Conservation (phyloP, 768 basidiomycete genomes). For the Grammothele lineata region DNA sequence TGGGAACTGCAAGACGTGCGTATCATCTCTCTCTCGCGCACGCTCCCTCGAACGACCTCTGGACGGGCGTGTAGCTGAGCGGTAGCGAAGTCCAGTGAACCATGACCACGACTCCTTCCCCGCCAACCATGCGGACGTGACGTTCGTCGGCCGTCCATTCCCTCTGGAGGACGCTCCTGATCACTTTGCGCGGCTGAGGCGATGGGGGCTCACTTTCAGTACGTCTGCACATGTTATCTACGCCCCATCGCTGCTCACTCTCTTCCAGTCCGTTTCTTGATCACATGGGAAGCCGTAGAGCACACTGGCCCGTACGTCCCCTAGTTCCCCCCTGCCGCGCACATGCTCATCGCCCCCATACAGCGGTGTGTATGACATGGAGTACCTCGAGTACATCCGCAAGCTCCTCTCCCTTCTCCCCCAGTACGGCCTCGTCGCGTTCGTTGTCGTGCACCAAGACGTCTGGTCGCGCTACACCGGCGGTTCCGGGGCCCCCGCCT, state of each 20-base stretch:
- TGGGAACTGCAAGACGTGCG: constrained; percentile 79
- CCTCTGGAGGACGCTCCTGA: constrained; percentile 84
- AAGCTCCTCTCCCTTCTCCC: constrained; percentile 65
- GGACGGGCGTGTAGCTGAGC: constrained; percentile 8
- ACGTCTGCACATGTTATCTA: constrained; percentile 23
- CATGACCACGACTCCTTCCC: constrained; percentile 69
- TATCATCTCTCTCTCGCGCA: constrained; percentile 13
- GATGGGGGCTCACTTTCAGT: constrained; percentile 91
- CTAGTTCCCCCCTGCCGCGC: background rate
- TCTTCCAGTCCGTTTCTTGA: constrained; percentile 74
- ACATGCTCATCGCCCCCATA: background rate
- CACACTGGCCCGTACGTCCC: constrained; percentile 83
- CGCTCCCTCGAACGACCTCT: no score
- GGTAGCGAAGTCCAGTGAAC: constrained; percentile 53
- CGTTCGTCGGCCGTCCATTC: constrained; percentile 90
- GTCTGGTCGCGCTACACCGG: constrained; percentile 95
- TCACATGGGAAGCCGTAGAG: constrained; percentile 97
- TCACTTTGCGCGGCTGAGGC: constrained; percentile 71
- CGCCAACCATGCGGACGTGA: constrained; percentile 55
- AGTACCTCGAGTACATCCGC: constrained; percentile 79
- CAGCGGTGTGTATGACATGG: constrained; percentile 80
- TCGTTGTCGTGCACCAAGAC: constrained; percentile 87
- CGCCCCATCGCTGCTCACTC: background rate
- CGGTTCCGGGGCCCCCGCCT: constrained; percentile 94
- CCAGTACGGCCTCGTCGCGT: constrained; percentile 66